phyloP scores from a whole-genome alignment of 768 basidiomycete genomes.

The Rhodotorula toruloides region DNA sequence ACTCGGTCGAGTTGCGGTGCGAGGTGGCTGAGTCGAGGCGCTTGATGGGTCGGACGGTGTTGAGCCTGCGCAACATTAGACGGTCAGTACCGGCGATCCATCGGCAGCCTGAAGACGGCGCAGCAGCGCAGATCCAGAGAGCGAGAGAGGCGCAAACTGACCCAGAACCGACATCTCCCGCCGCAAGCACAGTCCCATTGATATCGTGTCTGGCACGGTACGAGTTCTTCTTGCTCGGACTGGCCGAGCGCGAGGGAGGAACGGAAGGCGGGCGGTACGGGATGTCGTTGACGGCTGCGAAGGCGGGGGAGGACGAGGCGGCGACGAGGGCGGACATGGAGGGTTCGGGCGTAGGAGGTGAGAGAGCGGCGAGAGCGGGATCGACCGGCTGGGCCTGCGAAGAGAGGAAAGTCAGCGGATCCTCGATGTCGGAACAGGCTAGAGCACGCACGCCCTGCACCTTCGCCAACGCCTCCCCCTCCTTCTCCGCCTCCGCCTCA shows the following conservation, averaged over 20 bases:
- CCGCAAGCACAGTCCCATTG: constrained; percentile 38
- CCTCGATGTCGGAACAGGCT: too few relatives aligned
- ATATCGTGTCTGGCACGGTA: constrained; percentile 31
- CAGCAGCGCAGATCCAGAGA: not conserved
- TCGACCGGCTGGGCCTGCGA: constrained; percentile 23
- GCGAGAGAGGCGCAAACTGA: constrained; percentile 4
- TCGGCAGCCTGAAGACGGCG: not conserved
- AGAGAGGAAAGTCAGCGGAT: not conserved
- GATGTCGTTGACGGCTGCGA: constrained; percentile 7
- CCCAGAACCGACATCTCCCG: constrained; percentile 40
- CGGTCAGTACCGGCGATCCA: constrained; percentile 20
- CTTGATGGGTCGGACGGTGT: constrained; percentile 89
- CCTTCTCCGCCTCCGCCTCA: constrained; percentile 40
- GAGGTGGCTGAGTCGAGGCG: constrained; percentile 78
- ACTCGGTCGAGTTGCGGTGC: constrained; percentile 69
- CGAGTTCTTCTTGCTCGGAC: constrained; percentile 22
- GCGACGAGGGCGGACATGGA: constrained; percentile 28
- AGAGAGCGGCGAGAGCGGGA: constrained; percentile 27
- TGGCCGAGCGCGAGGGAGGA: not conserved
- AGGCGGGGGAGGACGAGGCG: not conserved
- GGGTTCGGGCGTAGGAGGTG: constrained; percentile 12
- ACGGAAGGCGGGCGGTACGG: constrained; percentile 5
- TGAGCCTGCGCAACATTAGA: constrained; percentile 53
- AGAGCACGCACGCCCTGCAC: constrained; percentile 1
- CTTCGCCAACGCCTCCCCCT: constrained; percentile 10